Conservation (phyloP, 352 stramenopile genomes). For the Pythium brachiatum region DNA sequence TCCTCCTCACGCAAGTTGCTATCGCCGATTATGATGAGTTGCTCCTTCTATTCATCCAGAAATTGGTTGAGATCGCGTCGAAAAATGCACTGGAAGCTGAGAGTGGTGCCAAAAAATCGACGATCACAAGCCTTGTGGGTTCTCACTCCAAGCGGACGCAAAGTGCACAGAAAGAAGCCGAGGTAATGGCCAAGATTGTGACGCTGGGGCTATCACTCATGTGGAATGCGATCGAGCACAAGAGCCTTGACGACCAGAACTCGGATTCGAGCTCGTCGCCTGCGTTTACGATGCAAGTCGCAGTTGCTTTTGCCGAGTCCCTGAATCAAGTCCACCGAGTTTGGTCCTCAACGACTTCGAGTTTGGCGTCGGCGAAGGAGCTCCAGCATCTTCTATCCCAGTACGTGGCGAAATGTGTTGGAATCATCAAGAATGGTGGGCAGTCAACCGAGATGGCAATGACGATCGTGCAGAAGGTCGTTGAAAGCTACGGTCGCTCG, state of each 20-base stretch:
- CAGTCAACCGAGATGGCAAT: constrained; percentile 68
- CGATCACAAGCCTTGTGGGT: constrained; percentile 55
- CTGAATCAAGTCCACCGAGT: constrained; percentile 70
- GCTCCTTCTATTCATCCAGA: constrained; percentile 73
- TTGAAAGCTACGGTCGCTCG: constrained; percentile 41
- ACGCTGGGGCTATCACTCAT: constrained; percentile 70
- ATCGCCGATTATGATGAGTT: constrained; percentile 75
- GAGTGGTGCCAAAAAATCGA: constrained; percentile 65
- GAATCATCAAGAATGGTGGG: constrained; percentile 55
- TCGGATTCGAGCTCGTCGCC: neutral
- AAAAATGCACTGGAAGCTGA: constrained; percentile 75
- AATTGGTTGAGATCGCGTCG: constrained; percentile 66
- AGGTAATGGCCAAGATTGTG: constrained; percentile 75
- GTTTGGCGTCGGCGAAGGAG: constrained; percentile 57
- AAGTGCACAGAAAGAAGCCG: constrained; percentile 65
- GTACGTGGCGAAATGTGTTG: constrained; percentile 71
- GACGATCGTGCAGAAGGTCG: constrained; percentile 70
- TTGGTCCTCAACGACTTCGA: constrained; percentile 45
- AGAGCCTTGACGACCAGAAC: constrained; percentile 12
- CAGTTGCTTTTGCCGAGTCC: constrained; percentile 61
- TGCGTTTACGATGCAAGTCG: constrained; percentile 45
- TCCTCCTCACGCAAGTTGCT: constrained; percentile 71
- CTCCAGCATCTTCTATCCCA: constrained; percentile 67
- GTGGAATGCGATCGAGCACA: constrained; percentile 61
- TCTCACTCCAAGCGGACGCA: constrained; percentile 41